These are phyloP conservation scores for Daldinia loculata DNA, from an alignment of 495 filamentous ascomycete species.

Conservation along the genomic window DNA sequence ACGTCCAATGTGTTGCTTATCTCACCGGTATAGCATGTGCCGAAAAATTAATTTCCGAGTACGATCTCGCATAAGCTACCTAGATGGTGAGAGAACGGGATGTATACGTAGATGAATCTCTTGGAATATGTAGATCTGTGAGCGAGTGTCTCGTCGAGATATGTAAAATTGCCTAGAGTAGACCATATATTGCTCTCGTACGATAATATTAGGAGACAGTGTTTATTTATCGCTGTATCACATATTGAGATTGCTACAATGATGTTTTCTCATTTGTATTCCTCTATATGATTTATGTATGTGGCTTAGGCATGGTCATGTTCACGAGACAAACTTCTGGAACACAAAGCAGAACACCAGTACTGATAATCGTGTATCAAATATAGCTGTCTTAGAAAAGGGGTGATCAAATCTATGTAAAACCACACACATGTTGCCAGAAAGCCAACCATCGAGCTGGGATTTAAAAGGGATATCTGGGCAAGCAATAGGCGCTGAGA, in stretches of 20 bases:
- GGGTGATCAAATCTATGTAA: conserved; percentile 24
- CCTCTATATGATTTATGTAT: neutral
- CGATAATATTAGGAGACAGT: too few relatives aligned
- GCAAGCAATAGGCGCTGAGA: conserved; percentile 26
- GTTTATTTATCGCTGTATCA: neutral
- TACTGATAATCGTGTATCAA: neutral
- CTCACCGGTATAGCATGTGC: conserved; percentile 52
- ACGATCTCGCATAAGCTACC: conserved; percentile 44
- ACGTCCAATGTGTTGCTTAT: conserved; percentile 50
- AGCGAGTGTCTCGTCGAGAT: neutral
- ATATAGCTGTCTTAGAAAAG: conserved; percentile 13
- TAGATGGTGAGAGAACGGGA: too few relatives aligned
- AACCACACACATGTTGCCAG: conserved; percentile 21
- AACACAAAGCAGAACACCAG: neutral
- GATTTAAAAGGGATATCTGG: conserved; percentile 32
- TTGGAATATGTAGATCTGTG: neutral
- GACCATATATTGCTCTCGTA: too few relatives aligned
- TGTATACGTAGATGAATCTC: neutral
- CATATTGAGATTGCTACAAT: neutral
- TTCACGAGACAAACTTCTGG: neutral
- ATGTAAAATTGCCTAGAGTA: too few relatives aligned
- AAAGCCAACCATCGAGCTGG: conserved; percentile 24
- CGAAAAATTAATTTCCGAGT: conserved; percentile 57
- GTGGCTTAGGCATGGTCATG: neutral
- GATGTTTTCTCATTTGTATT: neutral